Conservation (phyloP, 75 land plant species). For the Pinus tabuliformis region DNA sequence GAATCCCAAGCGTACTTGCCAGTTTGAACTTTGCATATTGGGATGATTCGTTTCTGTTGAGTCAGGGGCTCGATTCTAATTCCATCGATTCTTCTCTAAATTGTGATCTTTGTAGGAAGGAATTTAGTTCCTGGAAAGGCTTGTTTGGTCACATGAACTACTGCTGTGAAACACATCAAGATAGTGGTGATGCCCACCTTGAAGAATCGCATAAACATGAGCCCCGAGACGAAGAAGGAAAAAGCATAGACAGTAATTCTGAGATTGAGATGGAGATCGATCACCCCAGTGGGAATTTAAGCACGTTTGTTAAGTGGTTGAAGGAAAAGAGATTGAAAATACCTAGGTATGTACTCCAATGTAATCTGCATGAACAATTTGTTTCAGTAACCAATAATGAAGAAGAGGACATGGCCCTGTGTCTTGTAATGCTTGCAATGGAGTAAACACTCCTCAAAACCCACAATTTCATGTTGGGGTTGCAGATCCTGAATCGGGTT, state of each 20-base stretch:
- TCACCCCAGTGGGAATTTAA: not conserved
- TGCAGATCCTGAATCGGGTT: not conserved
- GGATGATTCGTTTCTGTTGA: slow-evolving; percentile 14
- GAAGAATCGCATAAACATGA: too few species aligned
- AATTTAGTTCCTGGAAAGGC: slow-evolving; percentile 39
- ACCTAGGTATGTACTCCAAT: not conserved
- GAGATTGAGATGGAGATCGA: not conserved
- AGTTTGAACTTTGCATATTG: not conserved
- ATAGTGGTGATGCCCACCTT: too few species aligned
- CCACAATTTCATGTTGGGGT: not conserved
- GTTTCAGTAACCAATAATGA: not conserved
- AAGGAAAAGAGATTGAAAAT: slow-evolving; percentile 4
- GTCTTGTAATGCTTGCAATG: slow-evolving; percentile 21
- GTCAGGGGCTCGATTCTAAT: slow-evolving; percentile 1
- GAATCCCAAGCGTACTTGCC: slow-evolving; percentile 8
- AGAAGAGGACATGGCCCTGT: slow-evolving; percentile 19
- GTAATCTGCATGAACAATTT: not conserved
- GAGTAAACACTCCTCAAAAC: not conserved
- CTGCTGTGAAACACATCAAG: slow-evolving; percentile 17
- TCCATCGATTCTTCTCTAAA: not conserved
- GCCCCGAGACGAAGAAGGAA: slow-evolving; percentile 10
- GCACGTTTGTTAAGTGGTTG: not conserved
- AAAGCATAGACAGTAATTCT: not conserved
- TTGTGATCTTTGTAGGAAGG: slow-evolving; percentile 50
- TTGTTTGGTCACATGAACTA: slow-evolving; percentile 47